These are phyloP conservation scores for Myriosclerotinia duriaeana DNA, from an alignment of 2,329 filamentous ascomycete species.

Conservation along the genomic window DNA sequence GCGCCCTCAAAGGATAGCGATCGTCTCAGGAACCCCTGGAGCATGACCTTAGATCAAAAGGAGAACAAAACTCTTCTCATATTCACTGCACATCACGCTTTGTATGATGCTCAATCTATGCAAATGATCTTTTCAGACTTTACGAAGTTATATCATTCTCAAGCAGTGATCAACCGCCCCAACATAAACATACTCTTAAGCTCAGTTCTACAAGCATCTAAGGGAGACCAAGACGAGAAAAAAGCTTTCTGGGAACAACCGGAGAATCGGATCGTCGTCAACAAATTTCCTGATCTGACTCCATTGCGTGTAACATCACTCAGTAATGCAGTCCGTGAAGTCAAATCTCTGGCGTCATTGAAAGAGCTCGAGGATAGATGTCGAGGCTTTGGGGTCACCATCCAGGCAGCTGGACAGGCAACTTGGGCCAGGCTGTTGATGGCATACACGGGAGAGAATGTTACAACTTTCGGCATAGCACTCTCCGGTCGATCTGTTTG, in stretches of 20 bases:
- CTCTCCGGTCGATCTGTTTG: conserved; percentile 69
- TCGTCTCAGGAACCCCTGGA: conserved; percentile 36
- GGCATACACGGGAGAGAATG: conserved; percentile 71
- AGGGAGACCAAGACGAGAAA: conserved; percentile 39
- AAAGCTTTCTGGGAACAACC: conserved; percentile 63
- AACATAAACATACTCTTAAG: conserved; percentile 47
- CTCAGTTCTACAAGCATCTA: conserved; percentile 45
- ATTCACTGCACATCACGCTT: conserved; percentile 62
- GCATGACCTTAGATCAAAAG: conserved; percentile 27
- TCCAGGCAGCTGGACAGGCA: conserved; percentile 74
- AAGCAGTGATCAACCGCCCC: conserved; percentile 31
- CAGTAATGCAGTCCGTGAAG: conserved; percentile 42
- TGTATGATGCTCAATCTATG: conserved; percentile 82
- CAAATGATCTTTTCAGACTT: conserved; percentile 63
- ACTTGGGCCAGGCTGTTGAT: conserved; percentile 76
- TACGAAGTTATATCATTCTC: conserved; percentile 42
- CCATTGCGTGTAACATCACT: conserved; percentile 51
- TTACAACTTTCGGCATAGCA: conserved; percentile 76
- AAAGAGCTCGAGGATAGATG: conserved; percentile 56
- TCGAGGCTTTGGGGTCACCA: conserved; percentile 59
- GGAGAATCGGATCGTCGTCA: conserved; percentile 55
- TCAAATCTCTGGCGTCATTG: conserved; percentile 45
- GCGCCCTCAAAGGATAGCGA: conserved; percentile 6
- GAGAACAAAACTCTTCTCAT: conserved; percentile 27
- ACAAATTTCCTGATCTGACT: conserved; percentile 74